phyloP scores from a whole-genome alignment of 495 filamentous ascomycete species.

The Hyaloscypha variabilis region DNA sequence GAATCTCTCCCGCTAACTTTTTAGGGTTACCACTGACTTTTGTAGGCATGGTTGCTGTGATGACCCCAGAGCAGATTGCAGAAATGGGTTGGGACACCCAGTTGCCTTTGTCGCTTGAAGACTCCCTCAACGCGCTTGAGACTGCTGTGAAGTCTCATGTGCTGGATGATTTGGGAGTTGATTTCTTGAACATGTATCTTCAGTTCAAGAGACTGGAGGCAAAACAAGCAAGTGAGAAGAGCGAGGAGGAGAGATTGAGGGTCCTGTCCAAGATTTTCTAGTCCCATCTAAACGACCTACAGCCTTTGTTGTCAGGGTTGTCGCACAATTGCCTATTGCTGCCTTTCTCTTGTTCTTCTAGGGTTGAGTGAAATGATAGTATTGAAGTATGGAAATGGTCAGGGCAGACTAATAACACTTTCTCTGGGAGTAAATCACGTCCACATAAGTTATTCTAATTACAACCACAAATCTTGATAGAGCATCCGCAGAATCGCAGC shows the following conservation, averaged over 20 bases:
- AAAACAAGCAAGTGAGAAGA: constrained; percentile 6
- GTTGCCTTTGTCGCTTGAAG: background rate
- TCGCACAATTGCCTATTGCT: too few relatives aligned
- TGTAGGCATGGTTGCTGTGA: background rate
- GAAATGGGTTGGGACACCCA: background rate
- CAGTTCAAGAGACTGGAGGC: constrained; percentile 1
- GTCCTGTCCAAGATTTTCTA: background rate
- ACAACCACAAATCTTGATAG: too few relatives aligned
- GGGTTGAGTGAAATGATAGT: too few relatives aligned
- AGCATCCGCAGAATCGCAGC: too few relatives aligned
- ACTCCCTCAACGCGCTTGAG: background rate
- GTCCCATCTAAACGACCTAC: too few relatives aligned
- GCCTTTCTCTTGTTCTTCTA: too few relatives aligned
- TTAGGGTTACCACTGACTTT: background rate
- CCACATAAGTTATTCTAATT: too few relatives aligned
- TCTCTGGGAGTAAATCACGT: too few relatives aligned
- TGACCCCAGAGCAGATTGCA: background rate
- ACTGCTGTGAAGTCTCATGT: background rate
- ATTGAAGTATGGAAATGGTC: too few relatives aligned
- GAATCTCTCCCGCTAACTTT: background rate
- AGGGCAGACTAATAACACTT: too few relatives aligned
- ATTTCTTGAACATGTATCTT: constrained; percentile 4
- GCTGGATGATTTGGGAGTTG: background rate
- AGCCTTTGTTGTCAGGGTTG: too few relatives aligned
- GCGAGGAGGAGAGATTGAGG: background rate